phyloP scores from a whole-genome alignment of 768 basidiomycete genomes.

The Leucogyrophana mollusca region DNA sequence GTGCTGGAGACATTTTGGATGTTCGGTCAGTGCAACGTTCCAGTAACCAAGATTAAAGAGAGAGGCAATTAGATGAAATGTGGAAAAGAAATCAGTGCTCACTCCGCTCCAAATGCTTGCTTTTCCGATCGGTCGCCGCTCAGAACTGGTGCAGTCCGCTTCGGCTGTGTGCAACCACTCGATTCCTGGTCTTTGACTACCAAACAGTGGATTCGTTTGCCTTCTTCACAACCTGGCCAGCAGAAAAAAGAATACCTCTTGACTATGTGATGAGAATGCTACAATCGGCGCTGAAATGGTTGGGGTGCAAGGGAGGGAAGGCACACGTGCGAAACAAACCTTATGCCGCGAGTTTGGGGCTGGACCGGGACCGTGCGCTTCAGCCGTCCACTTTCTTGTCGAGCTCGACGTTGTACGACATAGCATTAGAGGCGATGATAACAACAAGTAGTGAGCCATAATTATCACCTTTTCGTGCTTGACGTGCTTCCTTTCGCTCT shows the following conservation, averaged over 20 bases:
- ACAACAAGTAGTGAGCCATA: constrained; percentile 21
- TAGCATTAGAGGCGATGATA: background rate
- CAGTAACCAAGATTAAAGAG: constrained; percentile 2
- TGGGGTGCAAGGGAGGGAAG: constrained; percentile 23
- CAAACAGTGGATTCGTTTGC: constrained; percentile 5
- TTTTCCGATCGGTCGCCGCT: constrained; percentile 37
- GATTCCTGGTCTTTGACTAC: too few species aligned
- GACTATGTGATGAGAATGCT: constrained; percentile 5
- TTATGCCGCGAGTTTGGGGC: constrained; percentile 23
- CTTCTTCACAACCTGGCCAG: constrained; percentile 8
- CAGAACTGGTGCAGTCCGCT: constrained; percentile 24
- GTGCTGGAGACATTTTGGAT: constrained; percentile 17
- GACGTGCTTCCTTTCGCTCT: constrained; percentile 11
- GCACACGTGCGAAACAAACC: constrained; percentile 33
- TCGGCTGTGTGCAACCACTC: constrained; percentile 13
- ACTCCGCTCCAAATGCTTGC: constrained; percentile 36
- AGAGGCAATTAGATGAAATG: constrained; percentile 1
- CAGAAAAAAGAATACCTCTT: constrained; percentile 7
- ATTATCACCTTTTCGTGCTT: constrained; percentile 15
- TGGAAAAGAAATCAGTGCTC: constrained; percentile 18
- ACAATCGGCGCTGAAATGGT: constrained; percentile 22
- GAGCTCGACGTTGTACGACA: constrained; percentile 17
- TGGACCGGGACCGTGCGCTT: constrained; percentile 23
- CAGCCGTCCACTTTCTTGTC: constrained; percentile 9
- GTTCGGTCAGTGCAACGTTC: constrained; percentile 9